Evolutionary conservation across 768 basidiomycete genomes (phyloP).

Genomic region (Pisolithus microcarpus): DNA sequence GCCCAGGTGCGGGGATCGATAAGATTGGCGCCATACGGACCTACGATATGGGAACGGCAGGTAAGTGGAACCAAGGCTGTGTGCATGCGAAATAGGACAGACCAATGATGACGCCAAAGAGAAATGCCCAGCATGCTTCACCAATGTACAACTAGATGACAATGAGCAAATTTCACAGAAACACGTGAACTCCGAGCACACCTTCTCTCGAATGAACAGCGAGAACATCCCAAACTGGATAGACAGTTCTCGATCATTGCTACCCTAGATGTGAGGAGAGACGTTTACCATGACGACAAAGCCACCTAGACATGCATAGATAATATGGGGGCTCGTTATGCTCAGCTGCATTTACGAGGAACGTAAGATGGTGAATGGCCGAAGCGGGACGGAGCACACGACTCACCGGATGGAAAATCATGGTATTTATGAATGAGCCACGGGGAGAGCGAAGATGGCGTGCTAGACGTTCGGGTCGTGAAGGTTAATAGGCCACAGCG

Average conservation of each 20-base stretch:
- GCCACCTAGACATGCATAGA: constrained; percentile 72
- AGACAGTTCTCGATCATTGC: background rate
- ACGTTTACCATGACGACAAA: constrained; percentile 68
- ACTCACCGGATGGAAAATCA: constrained; percentile 47
- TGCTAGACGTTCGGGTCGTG: background rate
- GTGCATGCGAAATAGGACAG: constrained; percentile 15
- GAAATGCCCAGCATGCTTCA: constrained; percentile 92
- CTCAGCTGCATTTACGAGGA: constrained; percentile 22
- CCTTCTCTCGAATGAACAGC: constrained; percentile 81
- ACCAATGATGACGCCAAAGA: constrained; percentile 90
- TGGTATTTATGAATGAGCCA: constrained; percentile 17
- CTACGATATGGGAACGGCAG: constrained; percentile 29
- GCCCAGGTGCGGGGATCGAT: constrained; percentile 82
- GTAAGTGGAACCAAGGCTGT: background rate
- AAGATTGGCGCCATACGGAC: constrained; percentile 75
- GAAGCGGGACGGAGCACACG: background rate
- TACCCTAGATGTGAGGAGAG: background rate
- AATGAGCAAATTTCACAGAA: constrained; percentile 4
- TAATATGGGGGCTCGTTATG: constrained; percentile 63
- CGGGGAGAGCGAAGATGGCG: background rate
- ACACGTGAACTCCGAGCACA: constrained; percentile 20
- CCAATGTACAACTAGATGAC: constrained; percentile 72
- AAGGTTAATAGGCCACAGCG: background rate
- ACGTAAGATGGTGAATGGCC: background rate
- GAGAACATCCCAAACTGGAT: constrained; percentile 91